Evolutionary conservation across 257 asterid species (phyloP).

Genomic region (Petunia secreta): DNA sequence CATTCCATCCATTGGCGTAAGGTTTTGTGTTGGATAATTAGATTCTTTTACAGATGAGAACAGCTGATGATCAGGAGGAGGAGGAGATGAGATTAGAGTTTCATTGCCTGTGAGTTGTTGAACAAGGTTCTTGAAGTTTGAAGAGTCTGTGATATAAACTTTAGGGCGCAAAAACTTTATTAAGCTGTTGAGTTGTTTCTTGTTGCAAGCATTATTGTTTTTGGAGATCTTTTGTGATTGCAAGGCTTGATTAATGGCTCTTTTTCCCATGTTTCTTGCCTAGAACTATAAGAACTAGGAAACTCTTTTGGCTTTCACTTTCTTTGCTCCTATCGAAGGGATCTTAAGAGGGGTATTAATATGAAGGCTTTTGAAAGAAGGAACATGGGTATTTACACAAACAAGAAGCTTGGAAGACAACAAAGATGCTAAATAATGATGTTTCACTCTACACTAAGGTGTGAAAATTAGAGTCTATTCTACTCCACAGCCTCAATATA

Average conservation of each 20-base stretch:
- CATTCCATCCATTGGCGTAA: conserved; percentile 1
- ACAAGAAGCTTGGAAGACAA: not conserved
- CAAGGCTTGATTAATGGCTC: conserved; percentile 34
- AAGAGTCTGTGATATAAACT: conserved; percentile 48
- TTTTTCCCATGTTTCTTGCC: conserved; percentile 44
- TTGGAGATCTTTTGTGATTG: conserved; percentile 31
- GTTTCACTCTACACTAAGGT: conserved; percentile 30
- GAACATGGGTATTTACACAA: conserved; percentile 10
- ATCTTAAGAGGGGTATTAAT: conserved; percentile 27
- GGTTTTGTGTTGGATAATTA: conserved; percentile 25
- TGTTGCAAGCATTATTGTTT: conserved; percentile 32
- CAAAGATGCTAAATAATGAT: conserved; percentile 53
- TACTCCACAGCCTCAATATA: not conserved
- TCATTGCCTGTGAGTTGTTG: conserved; percentile 55
- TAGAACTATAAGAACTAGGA: conserved; percentile 26
- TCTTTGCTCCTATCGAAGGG: conserved; percentile 33
- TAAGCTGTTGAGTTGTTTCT: conserved; percentile 41
- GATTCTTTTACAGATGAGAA: not conserved
- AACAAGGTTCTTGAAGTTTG: conserved; percentile 57
- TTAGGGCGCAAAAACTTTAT: conserved; percentile 48
- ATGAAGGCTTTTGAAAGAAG: conserved; percentile 22
- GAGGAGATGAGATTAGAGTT: conserved; percentile 27
- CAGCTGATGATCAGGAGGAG: not conserved
- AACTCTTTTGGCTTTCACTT: conserved; percentile 23
- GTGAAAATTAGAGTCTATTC: conserved; percentile 30